These are phyloP conservation scores for Ganoderma lingzhi DNA, from an alignment of 1,284 basidiomycete genomes.

Conservation along the genomic window DNA sequence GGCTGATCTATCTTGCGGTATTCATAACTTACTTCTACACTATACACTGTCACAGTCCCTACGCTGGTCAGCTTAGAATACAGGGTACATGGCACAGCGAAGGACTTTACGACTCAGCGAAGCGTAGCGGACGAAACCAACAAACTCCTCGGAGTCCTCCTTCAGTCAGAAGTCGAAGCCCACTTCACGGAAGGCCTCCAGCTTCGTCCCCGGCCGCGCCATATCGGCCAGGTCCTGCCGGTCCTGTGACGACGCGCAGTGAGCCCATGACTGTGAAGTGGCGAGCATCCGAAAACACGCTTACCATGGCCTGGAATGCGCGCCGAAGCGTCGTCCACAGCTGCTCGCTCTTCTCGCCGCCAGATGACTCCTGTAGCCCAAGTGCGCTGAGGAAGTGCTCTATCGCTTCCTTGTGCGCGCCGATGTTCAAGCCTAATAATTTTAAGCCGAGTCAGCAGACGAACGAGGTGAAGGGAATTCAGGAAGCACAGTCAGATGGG, in stretches of 20 bases:
- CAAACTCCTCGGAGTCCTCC: neutral
- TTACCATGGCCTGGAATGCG: constrained; percentile 83
- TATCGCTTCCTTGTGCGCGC: constrained; percentile 94
- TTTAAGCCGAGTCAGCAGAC: neutral
- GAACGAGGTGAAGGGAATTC: neutral
- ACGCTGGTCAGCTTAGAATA: constrained; percentile 15
- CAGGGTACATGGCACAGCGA: constrained; percentile 25
- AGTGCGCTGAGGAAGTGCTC: constrained; percentile 97
- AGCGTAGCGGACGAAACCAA: neutral
- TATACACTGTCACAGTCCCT: neutral
- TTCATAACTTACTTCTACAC: neutral
- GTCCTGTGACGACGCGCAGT: constrained; percentile 49
- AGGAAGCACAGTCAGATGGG: neutral
- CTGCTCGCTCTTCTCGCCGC: constrained; percentile 79
- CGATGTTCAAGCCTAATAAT: constrained; percentile 87
- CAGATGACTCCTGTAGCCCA: constrained; percentile 76
- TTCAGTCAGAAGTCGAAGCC: constrained; percentile 84
- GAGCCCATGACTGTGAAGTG: constrained; percentile 4
- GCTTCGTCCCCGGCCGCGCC: constrained; percentile 60
- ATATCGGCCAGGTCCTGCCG: constrained; percentile 70
- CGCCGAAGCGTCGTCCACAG: constrained; percentile 94
- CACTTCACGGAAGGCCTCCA: constrained; percentile 77
- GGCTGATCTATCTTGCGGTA: neutral
- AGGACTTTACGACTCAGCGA: constrained; percentile 20
- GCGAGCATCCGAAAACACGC: constrained; percentile 37